Percentiles rank a stretch among this genome's conserved stretches.
These are phyloP conservation scores for Colletotrichum sp. DNA, from an alignment of 2,329 filamentous ascomycete genomes.

Conservation along the genomic window DNA sequence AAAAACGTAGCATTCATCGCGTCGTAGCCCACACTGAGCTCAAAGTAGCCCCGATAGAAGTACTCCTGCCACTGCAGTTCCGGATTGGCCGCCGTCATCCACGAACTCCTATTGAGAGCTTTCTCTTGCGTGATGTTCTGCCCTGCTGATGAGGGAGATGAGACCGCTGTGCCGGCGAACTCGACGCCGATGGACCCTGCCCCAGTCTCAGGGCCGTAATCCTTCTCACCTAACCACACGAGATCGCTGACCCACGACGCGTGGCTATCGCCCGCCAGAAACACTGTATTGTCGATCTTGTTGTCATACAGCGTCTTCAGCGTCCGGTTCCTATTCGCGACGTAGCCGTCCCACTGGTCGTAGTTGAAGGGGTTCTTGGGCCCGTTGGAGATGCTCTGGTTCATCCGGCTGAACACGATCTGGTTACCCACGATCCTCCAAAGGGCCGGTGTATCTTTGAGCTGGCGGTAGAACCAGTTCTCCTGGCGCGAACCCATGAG, in stretches of 20 bases:
- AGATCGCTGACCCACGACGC: conserved; percentile 69
- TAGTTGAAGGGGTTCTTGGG: conserved; percentile 50
- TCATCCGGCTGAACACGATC: conserved; percentile 62
- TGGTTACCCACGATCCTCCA: conserved; percentile 78
- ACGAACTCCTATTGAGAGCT: background rate
- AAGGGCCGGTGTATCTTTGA: conserved; percentile 61
- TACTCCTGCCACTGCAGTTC: conserved; percentile 77
- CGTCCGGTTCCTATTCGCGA: conserved; percentile 74
- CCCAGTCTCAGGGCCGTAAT: conserved; percentile 59
- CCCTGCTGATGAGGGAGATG: background rate
- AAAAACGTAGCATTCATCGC: conserved; percentile 67
- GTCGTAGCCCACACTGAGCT: conserved; percentile 63
- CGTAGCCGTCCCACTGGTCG: conserved; percentile 64
- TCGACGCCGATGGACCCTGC: conserved; percentile 65
- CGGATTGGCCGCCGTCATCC: conserved; percentile 48
- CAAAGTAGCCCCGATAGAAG: conserved; percentile 79
- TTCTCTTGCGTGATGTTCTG: background rate
- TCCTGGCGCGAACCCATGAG: conserved; percentile 78
- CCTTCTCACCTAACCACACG: conserved; percentile 59
- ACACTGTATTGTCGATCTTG: conserved; percentile 74
- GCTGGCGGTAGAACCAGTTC: conserved; percentile 72
- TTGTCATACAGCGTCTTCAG: conserved; percentile 70
- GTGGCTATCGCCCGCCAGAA: conserved; percentile 75
- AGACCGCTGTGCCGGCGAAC: conserved; percentile 70
- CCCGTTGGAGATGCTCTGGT: conserved; percentile 33